Evolutionary conservation across 768 basidiomycete species (phyloP), one percentile per base, ranked within the genome.

Genomic region (Daedaleopsis sinensis): DNA sequence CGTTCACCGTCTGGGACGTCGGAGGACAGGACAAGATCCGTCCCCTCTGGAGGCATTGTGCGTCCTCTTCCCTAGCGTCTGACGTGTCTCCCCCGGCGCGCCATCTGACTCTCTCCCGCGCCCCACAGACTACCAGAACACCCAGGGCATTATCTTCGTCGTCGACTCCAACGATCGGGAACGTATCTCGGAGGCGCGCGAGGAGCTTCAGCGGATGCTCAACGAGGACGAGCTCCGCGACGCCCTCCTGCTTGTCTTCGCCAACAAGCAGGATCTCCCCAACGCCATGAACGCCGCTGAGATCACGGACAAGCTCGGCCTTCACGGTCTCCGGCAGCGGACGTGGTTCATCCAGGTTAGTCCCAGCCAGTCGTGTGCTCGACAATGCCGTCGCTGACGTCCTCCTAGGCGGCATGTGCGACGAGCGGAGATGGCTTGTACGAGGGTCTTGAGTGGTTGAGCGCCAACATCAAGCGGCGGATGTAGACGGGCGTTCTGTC

Each of bases 11-110:
- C 49, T 98, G 97, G 97, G 97, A 99, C 80, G 97, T 99, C 66
- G 97, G 97, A 86, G 97, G 96, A 71, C 96, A 99, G 81, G 96
- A 99, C 82, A 99, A 98, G 89, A 98, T 98, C 78, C 89, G 96
- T 71, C 96, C 96, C 69, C 88, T 98, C 70, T 99, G 97, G 97
- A 94, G 96, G 88, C 97, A 99, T 83, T 99, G 97, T 97, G 73
- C 73, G 94, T 87, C 57, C 19, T 24, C 2, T 53, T 19, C 37
- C 56, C 42, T 53, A 42, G 52, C 55, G 61, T 66, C 61, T 56
- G 58, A 55, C 65, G 62, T 66, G 59, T 53, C 64, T 57, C 32
- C 21, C 32, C 32, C 39, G 53, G 37, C 53, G 36, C 36, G 23
- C 46, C 49, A 59, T 59, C 62, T 68, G 52, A 70, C 18, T 37